A percentile compares a stretch with the other conserved stretches of the same genome.
Evolutionary conservation across 2,329 filamentous ascomycete species (phyloP).

Genomic region (Fusarium algeriense): DNA sequence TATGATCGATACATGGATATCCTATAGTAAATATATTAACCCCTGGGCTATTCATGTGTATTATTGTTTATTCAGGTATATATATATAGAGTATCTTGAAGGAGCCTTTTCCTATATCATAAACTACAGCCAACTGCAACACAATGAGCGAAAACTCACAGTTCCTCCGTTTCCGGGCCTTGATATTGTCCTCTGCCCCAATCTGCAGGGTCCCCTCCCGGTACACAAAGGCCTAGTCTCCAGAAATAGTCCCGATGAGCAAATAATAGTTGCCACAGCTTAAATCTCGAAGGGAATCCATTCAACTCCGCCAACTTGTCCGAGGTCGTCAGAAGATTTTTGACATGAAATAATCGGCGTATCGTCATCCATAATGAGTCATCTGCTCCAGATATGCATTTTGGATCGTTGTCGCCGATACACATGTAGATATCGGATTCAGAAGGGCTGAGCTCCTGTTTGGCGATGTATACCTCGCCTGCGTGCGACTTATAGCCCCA

Average conservation of each 20-base stretch:
- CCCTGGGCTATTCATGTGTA: background rate
- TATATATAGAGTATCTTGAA: constrained; percentile 3
- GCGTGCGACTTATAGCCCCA: constrained; percentile 90
- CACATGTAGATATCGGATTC: constrained; percentile 78
- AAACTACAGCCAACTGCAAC: constrained; percentile 7
- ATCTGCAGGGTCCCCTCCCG: constrained; percentile 78
- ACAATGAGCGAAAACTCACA: constrained; percentile 45
- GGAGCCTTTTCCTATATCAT: constrained; percentile 9
- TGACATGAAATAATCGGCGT: constrained; percentile 42
- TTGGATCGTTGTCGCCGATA: constrained; percentile 75
- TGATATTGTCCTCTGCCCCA: constrained; percentile 70
- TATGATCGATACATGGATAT: background rate
- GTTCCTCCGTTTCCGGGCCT: constrained; percentile 53
- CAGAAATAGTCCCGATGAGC: constrained; percentile 98
- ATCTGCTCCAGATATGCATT: constrained; percentile 76
- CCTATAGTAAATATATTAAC: background rate
- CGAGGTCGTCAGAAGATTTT: constrained; percentile 43
- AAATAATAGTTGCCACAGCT: constrained; percentile 93
- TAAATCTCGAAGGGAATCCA: constrained; percentile 71
- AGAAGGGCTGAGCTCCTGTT: constrained; percentile 75
- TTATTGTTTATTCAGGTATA: background rate
- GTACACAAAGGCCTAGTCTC: constrained; percentile 89
- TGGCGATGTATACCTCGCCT: constrained; percentile 88
- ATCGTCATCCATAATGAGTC: constrained; percentile 49
- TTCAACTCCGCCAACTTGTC: constrained; percentile 48